Evolutionary conservation across 78 protist species (phyloP), one percentile per base, ranked within the genome.

Genomic region (Dictyostelium firmibasis): DNA sequence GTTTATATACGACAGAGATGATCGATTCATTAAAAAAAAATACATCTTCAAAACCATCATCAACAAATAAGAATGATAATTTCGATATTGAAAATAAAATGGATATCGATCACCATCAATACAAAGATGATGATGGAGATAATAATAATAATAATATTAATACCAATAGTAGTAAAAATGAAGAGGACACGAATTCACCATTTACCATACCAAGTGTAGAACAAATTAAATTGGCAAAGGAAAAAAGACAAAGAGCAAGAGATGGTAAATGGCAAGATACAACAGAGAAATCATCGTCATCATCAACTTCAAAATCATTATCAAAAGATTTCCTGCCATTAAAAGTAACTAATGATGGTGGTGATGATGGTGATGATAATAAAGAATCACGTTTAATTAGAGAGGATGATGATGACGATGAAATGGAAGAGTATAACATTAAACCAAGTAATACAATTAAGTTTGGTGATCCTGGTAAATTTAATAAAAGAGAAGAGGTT

Each of bases 171-270:
- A n/a, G n/a, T n/a, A n/a, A n/a, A n/a, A n/a, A n/a, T n/a, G n/a
- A 38, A 38, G 43, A 38, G 43, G 4, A 38, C 4, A 4, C 2
- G 10, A 38, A 38, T 4, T 14, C 79, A n/a, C 4, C 44, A 36
- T 14, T 38, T 36, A 13, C 27, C 20, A 23, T 81, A 64, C 94
- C 94, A 31, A 81, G 62, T 10, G 18, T 20, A 0, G 86, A 89
- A 81, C 94, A 89, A 44, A 89, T 89, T 41, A 89, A 89, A 47
- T 14, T 57, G 16, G 86, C 86, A 29, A 64, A 67, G 23, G 94
- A 89, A 35, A 89, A 69, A 81, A 89, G 94, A 81, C 81, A 69
- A 38, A 78, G 94, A 81, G 29, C 53, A 0, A 60, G 86, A 47
- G 86, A 81, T 41, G 94, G 86, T 23, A 33, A 69, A 35, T 41